Percentiles rank a stretch among this genome's conserved stretches.
phyloP scores from a whole-genome alignment of 2,329 filamentous ascomycete genomes.

The Ascochyta viciae-villosae region DNA sequence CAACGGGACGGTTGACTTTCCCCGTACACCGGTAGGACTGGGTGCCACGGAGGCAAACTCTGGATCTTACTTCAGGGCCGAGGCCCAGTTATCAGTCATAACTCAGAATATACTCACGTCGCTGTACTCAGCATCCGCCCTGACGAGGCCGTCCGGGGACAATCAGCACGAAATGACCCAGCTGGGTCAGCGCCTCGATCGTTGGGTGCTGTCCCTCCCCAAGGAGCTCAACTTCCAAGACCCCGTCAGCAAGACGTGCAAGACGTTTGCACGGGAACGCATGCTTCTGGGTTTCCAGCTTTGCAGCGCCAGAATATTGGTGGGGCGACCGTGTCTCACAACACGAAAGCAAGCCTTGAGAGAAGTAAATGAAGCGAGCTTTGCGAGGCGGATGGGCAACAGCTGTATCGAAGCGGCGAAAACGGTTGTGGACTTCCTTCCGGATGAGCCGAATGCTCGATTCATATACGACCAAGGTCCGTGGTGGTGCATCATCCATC shows the following conservation, averaged over 20 bases:
- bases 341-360: slow-evolving; percentile 29
- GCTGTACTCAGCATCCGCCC: slow-evolving; percentile 48
- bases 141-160: slow-evolving; percentile 40
- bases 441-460: slow-evolving; percentile 38
- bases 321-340: slow-evolving; percentile 49
- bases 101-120: slow-evolving; percentile 44
- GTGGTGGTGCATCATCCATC: slow-evolving; percentile 52
- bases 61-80: slow-evolving; percentile 37
- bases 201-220: slow-evolving; percentile 44
- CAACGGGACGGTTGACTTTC: slow-evolving; percentile 4
- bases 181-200: slow-evolving; percentile 42
- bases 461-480: slow-evolving; percentile 45
- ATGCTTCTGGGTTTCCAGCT: slow-evolving; percentile 44
- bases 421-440: slow-evolving; percentile 44
- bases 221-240: slow-evolving; percentile 38
- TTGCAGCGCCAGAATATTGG: slow-evolving; percentile 50
- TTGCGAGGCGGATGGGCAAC: slow-evolving; percentile 42
- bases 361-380: slow-evolving; percentile 28
- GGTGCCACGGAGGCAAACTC: slow-evolving; percentile 21
- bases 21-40: slow-evolving; percentile 4
- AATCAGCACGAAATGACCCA: slow-evolving; percentile 45
- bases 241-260: not conserved
- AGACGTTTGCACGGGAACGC: slow-evolving; percentile 33
- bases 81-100: slow-evolving; percentile 41
- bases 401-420: slow-evolving; percentile 50